Evolutionary conservation across 306 rosid genomes (phyloP).

Genomic region (Cicer judaicum): DNA sequence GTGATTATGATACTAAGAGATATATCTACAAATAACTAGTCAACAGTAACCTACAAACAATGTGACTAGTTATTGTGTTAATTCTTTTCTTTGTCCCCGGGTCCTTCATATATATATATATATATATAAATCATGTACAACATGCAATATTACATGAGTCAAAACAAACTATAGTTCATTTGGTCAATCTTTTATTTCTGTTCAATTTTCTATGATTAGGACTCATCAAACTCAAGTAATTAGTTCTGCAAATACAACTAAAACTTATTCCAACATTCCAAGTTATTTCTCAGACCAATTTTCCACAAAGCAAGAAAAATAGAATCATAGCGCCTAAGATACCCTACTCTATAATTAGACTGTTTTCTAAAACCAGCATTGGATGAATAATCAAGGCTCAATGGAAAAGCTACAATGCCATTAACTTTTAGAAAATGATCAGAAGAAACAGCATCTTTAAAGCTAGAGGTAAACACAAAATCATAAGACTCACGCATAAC

Average conservation of each 20-base stretch:
- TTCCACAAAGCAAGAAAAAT: constrained; percentile 65
- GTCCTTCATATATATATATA: too few relatives aligned
- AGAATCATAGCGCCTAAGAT: constrained; percentile 54
- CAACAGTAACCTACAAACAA: too few relatives aligned
- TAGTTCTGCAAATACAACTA: too few relatives aligned
- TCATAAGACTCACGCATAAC: constrained; percentile 58
- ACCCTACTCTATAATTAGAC: constrained; percentile 59
- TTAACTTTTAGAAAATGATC: constrained; percentile 62
- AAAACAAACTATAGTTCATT: too few relatives aligned
- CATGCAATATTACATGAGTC: too few relatives aligned
- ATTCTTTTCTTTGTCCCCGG: too few relatives aligned
- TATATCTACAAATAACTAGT: too few relatives aligned
- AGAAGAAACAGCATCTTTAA: constrained; percentile 55
- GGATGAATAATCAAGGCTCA: constrained; percentile 52
- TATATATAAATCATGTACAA: background rate
- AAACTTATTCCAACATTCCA: background rate
- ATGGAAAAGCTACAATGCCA: constrained; percentile 68
- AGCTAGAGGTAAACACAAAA: constrained; percentile 55
- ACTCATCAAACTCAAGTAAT: too few relatives aligned
- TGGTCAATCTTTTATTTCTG: too few relatives aligned
- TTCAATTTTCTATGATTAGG: too few relatives aligned
- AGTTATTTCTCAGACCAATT: constrained; percentile 34
- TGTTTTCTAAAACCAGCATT: constrained; percentile 43
- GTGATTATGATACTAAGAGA: too few relatives aligned
- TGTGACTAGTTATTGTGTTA: too few relatives aligned